Percentiles rank a stretch among this genome's conserved stretches.
phyloP scores from a whole-genome alignment of 1,284 basidiomycete species.

The Leucoagaricus sp. region DNA sequence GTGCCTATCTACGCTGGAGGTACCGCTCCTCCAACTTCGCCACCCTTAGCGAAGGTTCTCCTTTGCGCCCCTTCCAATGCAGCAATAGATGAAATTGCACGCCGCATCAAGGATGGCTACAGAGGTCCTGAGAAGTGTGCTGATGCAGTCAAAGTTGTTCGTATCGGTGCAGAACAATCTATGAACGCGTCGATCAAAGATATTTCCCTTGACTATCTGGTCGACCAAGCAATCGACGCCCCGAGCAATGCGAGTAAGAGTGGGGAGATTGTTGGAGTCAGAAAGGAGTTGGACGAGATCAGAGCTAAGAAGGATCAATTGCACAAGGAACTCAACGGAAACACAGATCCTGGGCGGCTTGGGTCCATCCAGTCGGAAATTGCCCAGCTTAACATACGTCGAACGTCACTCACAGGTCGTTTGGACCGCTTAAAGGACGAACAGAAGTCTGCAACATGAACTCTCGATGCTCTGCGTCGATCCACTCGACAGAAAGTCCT shows the following conservation, averaged over 20 bases:
- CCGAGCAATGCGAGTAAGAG: background rate
- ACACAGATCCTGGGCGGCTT: conserved; percentile 49
- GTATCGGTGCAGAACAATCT: conserved; percentile 80
- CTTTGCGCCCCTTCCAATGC: conserved; percentile 98
- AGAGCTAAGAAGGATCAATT: conserved; percentile 61
- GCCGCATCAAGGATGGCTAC: conserved; percentile 82
- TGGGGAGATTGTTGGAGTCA: conserved; percentile 32
- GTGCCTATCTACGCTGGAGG: conserved; percentile 52
- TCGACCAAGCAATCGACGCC: conserved; percentile 72
- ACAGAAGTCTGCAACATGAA: conserved; percentile 72
- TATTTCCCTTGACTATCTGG: conserved; percentile 84
- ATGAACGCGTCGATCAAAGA: conserved; percentile 87
- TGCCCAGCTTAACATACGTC: conserved; percentile 64
- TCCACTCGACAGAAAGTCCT: conserved; percentile 79
- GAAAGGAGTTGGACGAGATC: conserved; percentile 50
- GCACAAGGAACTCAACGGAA: conserved; percentile 42
- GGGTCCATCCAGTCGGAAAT: conserved; percentile 68
- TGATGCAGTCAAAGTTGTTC: conserved; percentile 78
- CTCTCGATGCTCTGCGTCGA: conserved; percentile 77
- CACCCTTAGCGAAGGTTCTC: conserved; percentile 74
- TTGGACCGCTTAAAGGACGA: conserved; percentile 82
- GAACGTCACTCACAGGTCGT: conserved; percentile 66
- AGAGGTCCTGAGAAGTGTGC: conserved; percentile 58
- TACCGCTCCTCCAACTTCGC: conserved; percentile 41
- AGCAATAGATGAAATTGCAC: conserved; percentile 96